These are phyloP conservation scores for Ophiocordyceps australis DNA, from an alignment of 2,329 filamentous ascomycete species.

Conservation along the genomic window DNA sequence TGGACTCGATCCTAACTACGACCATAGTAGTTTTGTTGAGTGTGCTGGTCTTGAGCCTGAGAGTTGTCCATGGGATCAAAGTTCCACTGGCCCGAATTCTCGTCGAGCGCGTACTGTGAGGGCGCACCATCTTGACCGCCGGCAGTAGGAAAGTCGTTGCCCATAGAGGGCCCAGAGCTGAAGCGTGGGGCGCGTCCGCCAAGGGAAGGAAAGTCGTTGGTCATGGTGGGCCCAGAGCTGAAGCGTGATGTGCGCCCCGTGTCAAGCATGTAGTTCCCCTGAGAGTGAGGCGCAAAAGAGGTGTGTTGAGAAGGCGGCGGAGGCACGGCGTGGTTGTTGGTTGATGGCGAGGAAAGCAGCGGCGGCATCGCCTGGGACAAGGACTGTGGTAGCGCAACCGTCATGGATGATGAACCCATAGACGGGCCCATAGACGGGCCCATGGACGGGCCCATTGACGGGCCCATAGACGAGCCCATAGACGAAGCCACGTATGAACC, in stretches of 20 bases:
- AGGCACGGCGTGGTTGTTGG: slow-evolving; percentile 2
- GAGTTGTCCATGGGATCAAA: slow-evolving; percentile 5
- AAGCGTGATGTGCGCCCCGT: slow-evolving; percentile 3
- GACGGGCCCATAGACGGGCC: background rate
- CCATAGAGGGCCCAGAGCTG: background rate
- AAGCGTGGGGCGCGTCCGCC: background rate
- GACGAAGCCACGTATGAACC: slow-evolving; percentile 2
- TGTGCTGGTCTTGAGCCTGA: too few relatives aligned
- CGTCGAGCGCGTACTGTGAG: slow-evolving; percentile 5
- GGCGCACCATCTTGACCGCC: slow-evolving; percentile 3
- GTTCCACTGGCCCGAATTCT: slow-evolving; percentile 2
- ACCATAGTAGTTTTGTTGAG: too few relatives aligned
- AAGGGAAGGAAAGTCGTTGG: slow-evolving; percentile 7
- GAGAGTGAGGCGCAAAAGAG: slow-evolving; percentile 3
- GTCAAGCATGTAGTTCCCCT: slow-evolving; percentile 3
- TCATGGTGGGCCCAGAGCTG: slow-evolving; percentile 4
- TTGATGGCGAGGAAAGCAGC: background rate
- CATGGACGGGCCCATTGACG: slow-evolving; percentile 2
- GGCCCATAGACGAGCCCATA: slow-evolving; percentile 2
- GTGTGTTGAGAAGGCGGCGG: slow-evolving; percentile 3
- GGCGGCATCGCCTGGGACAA: slow-evolving; percentile 1
- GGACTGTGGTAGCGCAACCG: too few relatives aligned
- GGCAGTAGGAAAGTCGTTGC: too few relatives aligned
- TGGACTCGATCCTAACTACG: too few relatives aligned
- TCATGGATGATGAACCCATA: background rate